Evolutionary conservation across 2,329 filamentous ascomycete species (phyloP), one percentile per base, ranked within the genome.

Genomic region (Rhexocercosporidium sp.): DNA sequence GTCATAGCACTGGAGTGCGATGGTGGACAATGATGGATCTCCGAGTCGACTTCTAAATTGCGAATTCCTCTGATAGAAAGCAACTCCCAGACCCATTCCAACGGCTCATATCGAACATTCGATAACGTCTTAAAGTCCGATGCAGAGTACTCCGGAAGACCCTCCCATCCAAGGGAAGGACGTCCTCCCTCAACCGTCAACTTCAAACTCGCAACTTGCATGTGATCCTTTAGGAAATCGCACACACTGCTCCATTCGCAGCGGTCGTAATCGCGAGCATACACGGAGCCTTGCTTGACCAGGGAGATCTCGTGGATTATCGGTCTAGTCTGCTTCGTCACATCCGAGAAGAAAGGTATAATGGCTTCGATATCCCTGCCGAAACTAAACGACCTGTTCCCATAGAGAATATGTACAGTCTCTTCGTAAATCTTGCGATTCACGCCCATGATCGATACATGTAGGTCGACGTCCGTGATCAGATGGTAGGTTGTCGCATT

Each of bases 71-170:
- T 81, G 29, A 90, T 77, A 37, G 79, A 78, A 18, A 84, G 80
- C 67, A 90, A 73, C 72, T 88, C 84, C 66, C 82, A 81, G 47
- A 85, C 81, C 88, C 88, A 90, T 59, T 87, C 83, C 67, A 90
- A 78, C 47, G 80, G 80, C 62, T 86, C 83, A 71, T 83, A 82
- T 68, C 62, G 67, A 25, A 74, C 71, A n/a, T 76, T 79, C 65
- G 76, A 80, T 18, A 84, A 73, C 11, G 85, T 77, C 60, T 81
- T 79, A 69, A 87, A 80, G 67, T 87, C 84, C 16, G 78, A 76
- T 12, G 80, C 78, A 0, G 77, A 78, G 68, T 86, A 82, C 61
- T 77, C 76, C 62, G 79, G 77, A 3, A 86, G 79, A 2, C 80
- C 79, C 4, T 85, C 82, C 85, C 85, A 88, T 0, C 81, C 80